Conservation (phyloP, 2,329 filamentous ascomycete species). For the Teratosphaeria viscida region DNA sequence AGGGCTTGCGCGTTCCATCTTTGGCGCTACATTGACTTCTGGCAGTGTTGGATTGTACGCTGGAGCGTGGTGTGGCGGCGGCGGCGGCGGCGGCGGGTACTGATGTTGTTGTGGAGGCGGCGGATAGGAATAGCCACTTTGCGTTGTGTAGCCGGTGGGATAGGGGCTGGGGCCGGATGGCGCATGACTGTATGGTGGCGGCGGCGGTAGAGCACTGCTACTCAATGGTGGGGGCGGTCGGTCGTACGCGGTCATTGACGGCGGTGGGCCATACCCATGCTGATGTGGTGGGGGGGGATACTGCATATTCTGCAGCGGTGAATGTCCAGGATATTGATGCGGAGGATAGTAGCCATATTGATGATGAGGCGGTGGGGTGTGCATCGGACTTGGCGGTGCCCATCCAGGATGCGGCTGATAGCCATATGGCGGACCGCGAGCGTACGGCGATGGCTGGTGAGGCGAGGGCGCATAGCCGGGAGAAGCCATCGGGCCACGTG, state of each 20-base stretch:
- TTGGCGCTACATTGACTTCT: slow-evolving; percentile 6
- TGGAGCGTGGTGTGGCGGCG: not conserved
- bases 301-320: slow-evolving; percentile 25
- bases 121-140: slow-evolving; percentile 1
- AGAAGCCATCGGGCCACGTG: slow-evolving; percentile 57
- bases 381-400: slow-evolving; percentile 34
- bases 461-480: slow-evolving; percentile 46
- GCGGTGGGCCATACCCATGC: slow-evolving; percentile 12
- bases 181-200: slow-evolving; percentile 24
- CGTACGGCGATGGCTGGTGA: slow-evolving; percentile 31
- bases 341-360: slow-evolving; percentile 24
- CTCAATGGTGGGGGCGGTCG: slow-evolving; percentile 30
- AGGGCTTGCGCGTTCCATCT: slow-evolving; percentile 9
- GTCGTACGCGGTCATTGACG: slow-evolving; percentile 26
- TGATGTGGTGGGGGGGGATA: slow-evolving; percentile 23
- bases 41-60: not conserved
- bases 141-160: slow-evolving; percentile 9
- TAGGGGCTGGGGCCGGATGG: slow-evolving; percentile 6
- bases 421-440: slow-evolving; percentile 29
- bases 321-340: slow-evolving; percentile 18
- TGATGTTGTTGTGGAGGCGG: slow-evolving; percentile 2
- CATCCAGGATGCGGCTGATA: slow-evolving; percentile 28
- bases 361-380: slow-evolving; percentile 27
- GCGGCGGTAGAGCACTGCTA: slow-evolving; percentile 28
- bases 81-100: slow-evolving; percentile 10